phyloP scores from a whole-genome alignment of 208 protist genomes.

The Trypanosoma melophagium region DNA sequence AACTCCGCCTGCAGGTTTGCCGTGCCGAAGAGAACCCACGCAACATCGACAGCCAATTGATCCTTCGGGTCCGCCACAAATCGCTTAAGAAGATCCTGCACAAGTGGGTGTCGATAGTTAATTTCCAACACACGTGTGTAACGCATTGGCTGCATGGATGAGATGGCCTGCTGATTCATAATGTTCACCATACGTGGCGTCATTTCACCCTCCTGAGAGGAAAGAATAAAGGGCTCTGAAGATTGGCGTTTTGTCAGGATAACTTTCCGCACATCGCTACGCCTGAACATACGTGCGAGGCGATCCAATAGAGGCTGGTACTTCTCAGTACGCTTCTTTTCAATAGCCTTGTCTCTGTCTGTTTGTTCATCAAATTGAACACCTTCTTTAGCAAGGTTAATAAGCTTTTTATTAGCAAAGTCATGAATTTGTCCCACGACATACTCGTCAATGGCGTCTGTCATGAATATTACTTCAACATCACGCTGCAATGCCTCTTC shows the following conservation, averaged over 20 bases:
- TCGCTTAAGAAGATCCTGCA: constrained; percentile 90
- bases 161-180: constrained; percentile 94
- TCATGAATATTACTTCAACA: constrained; percentile 94
- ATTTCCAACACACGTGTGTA: constrained; percentile 96
- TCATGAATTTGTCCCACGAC: constrained; percentile 91
- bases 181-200: constrained; percentile 97
- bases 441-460: constrained; percentile 99
- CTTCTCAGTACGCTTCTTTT: constrained; percentile 90
- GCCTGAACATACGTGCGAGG: constrained; percentile 79
- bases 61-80: constrained; percentile 88
- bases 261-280: constrained; percentile 85
- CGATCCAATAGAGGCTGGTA: constrained; percentile 84
- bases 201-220: constrained; percentile 92
- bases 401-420: constrained; percentile 95
- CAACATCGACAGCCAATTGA: constrained; percentile 80
- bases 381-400: constrained; percentile 96
- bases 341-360: constrained; percentile 89
- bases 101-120: constrained; percentile 97
- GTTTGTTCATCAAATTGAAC: constrained; percentile 91
- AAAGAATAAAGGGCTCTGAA: constrained; percentile 94
- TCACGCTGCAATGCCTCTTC: constrained; percentile 80
- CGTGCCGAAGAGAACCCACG: constrained; percentile 96
- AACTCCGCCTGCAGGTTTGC: constrained; percentile 94
- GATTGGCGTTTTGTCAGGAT: constrained; percentile 91
- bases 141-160: constrained; percentile 38